A percentile compares a stretch with the other conserved stretches of the same genome.
These are phyloP conservation scores for Alopecurus myosuroides DNA, from an alignment of 176 grass and related monocot species.

Conservation along the genomic window DNA sequence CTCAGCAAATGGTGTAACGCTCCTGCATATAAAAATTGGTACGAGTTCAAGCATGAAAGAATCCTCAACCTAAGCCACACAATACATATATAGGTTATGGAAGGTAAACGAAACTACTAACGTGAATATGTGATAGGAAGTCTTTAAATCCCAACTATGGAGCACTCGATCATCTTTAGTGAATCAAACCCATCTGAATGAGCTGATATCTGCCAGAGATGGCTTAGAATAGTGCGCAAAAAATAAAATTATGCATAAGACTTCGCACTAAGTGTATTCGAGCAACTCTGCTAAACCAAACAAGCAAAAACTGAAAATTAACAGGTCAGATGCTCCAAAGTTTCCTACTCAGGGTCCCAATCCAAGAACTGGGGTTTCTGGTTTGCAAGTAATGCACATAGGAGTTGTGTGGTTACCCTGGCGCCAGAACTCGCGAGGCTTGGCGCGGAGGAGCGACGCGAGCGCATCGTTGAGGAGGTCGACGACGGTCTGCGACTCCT, in stretches of 20 bases:
- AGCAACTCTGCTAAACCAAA: slow-evolving; percentile 1
- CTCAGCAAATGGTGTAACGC: background rate
- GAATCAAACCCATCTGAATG: background rate
- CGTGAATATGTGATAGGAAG: background rate
- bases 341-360: background rate
- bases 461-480: slow-evolving; percentile 84
- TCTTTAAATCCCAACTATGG: background rate
- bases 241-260: background rate
- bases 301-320: background rate
- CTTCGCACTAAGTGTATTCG: background rate
- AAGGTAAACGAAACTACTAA: background rate
- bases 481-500: slow-evolving; percentile 89
- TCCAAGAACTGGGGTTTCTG: background rate
- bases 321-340: background rate
- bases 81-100: background rate
- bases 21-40: background rate
- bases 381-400: background rate
- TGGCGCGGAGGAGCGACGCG: slow-evolving; percentile 49
- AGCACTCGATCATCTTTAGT: background rate
- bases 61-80: background rate
- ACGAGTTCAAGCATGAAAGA: background rate
- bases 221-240: background rate
- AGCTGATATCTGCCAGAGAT: background rate
- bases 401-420: slow-evolving; percentile 42
- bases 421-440: slow-evolving; percentile 78